phyloP scores from a whole-genome alignment of 768 basidiomycete genomes.

The Cystofilobasidium capitatum region DNA sequence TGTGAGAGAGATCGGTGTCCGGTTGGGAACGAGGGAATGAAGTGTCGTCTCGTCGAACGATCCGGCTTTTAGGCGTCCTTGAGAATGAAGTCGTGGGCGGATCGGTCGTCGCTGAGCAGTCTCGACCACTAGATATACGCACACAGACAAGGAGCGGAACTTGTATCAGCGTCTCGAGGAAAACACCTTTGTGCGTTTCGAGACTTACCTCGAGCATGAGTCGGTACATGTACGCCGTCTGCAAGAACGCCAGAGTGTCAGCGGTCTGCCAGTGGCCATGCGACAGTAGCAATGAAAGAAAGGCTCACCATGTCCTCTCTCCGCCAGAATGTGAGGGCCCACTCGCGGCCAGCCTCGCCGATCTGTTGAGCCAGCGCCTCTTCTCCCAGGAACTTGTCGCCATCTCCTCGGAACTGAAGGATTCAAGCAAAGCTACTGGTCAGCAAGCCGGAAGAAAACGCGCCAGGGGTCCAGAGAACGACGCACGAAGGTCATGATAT shows the following conservation, averaged over 20 bases:
- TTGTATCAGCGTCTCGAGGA: neutral
- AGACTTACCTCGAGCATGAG: neutral
- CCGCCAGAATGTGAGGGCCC: constrained; percentile 55
- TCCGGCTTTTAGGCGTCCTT: too few relatives aligned
- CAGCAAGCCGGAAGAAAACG: neutral
- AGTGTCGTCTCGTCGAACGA: too few relatives aligned
- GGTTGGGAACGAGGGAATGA: too few relatives aligned
- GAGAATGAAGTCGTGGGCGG: constrained; percentile 6
- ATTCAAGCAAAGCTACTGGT: neutral
- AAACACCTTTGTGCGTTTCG: neutral
- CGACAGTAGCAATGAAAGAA: neutral
- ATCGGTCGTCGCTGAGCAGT: constrained; percentile 5
- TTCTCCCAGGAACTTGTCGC: constrained; percentile 45
- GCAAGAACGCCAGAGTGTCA: neutral
- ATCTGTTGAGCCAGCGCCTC: constrained; percentile 54
- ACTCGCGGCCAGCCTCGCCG: constrained; percentile 50
- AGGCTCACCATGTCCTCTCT: constrained; percentile 46
- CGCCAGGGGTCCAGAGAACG: neutral
- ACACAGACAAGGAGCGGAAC: neutral
- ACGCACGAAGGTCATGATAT: constrained; percentile 52
- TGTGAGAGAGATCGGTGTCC: too few relatives aligned
- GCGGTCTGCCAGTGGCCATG: too few relatives aligned
- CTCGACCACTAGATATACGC: constrained; percentile 8
- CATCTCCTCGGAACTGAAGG: constrained; percentile 25
- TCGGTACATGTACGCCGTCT: constrained; percentile 16